A percentile compares a stretch with the other conserved stretches of the same genome.
These are phyloP conservation scores for Erysimum pusillum DNA, from an alignment of 441 rosid species.

Conservation along the genomic window DNA sequence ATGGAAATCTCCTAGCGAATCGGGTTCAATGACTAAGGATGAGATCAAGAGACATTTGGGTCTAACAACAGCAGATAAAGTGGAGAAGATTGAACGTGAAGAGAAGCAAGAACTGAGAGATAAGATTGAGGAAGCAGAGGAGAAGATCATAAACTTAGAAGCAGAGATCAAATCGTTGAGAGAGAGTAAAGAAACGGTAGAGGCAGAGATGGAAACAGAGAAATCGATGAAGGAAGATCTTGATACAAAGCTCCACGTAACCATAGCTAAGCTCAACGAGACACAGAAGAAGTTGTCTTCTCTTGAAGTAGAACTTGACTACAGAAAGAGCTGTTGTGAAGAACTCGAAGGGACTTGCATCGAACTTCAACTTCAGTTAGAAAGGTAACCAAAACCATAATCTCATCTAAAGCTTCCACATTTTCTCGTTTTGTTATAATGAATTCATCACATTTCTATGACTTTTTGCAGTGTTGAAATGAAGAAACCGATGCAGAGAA, in stretches of 20 bases:
- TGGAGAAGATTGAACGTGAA: conserved; percentile 50
- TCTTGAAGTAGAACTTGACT: conserved; percentile 92
- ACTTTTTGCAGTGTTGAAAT: conserved; percentile 59
- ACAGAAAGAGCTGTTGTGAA: conserved; percentile 79
- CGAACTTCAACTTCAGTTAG: conserved; percentile 92
- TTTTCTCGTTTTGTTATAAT: not conserved
- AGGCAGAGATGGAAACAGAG: conserved; percentile 78
- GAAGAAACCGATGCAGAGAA: conserved; percentile 59
- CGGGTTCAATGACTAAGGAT: conserved; percentile 61
- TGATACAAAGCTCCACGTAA: conserved; percentile 75
- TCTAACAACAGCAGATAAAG: conserved; percentile 45
- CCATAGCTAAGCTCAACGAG: conserved; percentile 72
- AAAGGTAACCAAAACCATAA: conserved; percentile 60
- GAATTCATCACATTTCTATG: conserved; percentile 27
- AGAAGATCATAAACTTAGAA: conserved; percentile 56
- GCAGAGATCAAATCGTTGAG: conserved; percentile 58
- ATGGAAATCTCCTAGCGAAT: conserved; percentile 52
- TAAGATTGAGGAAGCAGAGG: conserved; percentile 59
- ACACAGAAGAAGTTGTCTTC: conserved; percentile 73
- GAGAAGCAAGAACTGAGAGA: conserved; percentile 50
- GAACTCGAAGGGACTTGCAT: conserved; percentile 89
- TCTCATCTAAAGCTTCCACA: conserved; percentile 10
- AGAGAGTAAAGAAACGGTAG: conserved; percentile 60
- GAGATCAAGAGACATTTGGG: conserved; percentile 67
- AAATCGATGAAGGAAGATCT: conserved; percentile 83